phyloP scores from a whole-genome alignment of 192 early-diverging fungal species.

The Podochytrium sp. region DNA sequence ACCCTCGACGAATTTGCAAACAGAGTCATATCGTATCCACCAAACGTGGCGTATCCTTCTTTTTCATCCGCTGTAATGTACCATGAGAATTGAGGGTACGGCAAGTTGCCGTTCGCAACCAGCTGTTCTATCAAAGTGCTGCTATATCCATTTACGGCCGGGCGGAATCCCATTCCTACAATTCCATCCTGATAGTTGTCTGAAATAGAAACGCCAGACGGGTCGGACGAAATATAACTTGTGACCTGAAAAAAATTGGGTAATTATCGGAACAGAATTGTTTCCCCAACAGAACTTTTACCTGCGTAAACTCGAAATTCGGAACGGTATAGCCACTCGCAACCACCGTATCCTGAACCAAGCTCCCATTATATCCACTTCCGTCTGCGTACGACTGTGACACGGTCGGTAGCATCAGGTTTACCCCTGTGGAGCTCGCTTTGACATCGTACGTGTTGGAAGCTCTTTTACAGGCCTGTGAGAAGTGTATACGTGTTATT shows the following conservation, averaged over 20 bases:
- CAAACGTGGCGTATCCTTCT: neutral
- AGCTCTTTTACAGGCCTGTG: constrained; percentile 25
- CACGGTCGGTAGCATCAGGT: neutral
- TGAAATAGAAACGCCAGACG: neutral
- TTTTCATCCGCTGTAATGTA: neutral
- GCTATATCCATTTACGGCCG: neutral
- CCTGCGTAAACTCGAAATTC: constrained; percentile 16
- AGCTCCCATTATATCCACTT: neutral
- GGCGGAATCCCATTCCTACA: constrained; percentile 25
- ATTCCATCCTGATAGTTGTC: constrained; percentile 3
- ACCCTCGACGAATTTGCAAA: neutral
- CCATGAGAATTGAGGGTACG: neutral
- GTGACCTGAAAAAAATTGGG: neutral
- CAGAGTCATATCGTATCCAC: constrained; percentile 9
- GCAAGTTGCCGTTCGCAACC: neutral
- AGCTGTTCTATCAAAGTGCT: neutral
- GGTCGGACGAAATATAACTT: too few species aligned
- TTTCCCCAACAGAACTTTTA: neutral
- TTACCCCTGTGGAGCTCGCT: constrained; percentile 32
- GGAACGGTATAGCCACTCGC: neutral
- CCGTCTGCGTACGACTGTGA: constrained; percentile 3
- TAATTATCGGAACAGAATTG: too few species aligned
- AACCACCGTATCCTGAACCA: neutral
- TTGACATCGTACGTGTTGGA: constrained; percentile 31
- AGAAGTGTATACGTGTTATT: too few species aligned